Conservation (phyloP, 2,329 filamentous ascomycete genomes). For the Clonostachys chloroleuca region DNA sequence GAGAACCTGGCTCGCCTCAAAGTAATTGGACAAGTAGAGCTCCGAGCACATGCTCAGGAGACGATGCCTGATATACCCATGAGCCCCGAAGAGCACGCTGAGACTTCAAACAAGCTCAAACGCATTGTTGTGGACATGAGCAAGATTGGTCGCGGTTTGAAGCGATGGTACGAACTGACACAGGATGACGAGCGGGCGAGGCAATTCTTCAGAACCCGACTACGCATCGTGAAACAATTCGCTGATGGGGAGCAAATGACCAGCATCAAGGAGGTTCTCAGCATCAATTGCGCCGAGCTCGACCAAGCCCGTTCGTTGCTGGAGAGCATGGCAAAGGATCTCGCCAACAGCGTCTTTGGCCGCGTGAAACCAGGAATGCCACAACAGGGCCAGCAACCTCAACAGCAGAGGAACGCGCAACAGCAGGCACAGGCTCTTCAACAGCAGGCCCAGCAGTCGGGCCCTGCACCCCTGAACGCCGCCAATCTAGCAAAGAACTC, state of each 20-base stretch:
- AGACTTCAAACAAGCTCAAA: constrained; percentile 37
- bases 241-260: constrained; percentile 40
- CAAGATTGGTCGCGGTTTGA: constrained; percentile 37
- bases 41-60: constrained; percentile 29
- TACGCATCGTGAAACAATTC: constrained; percentile 50
- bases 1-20: constrained; percentile 24
- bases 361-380: constrained; percentile 11
- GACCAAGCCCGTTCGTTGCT: constrained; percentile 42
- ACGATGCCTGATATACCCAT: constrained; percentile 39
- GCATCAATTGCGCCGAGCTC: constrained; percentile 45
- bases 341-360: constrained; percentile 21
- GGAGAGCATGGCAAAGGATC: constrained; percentile 46
- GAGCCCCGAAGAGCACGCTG: constrained; percentile 34
- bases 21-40: constrained; percentile 31
- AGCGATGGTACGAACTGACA: constrained; percentile 42
- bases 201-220: constrained; percentile 47
- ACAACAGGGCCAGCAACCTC: constrained; percentile 3
- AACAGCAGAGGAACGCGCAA: constrained; percentile 21
- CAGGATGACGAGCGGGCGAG: constrained; percentile 43
- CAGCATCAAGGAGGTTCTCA: constrained; percentile 41
- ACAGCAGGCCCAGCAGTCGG: constrained; percentile 14
- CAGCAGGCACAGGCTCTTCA: constrained; percentile 22
- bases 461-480: constrained; percentile 31
- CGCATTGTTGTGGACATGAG: constrained; percentile 33
- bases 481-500: constrained; percentile 48